phyloP scores from a whole-genome alignment of 1,284 basidiomycete genomes.

The Tylopilus orsonianus region DNA sequence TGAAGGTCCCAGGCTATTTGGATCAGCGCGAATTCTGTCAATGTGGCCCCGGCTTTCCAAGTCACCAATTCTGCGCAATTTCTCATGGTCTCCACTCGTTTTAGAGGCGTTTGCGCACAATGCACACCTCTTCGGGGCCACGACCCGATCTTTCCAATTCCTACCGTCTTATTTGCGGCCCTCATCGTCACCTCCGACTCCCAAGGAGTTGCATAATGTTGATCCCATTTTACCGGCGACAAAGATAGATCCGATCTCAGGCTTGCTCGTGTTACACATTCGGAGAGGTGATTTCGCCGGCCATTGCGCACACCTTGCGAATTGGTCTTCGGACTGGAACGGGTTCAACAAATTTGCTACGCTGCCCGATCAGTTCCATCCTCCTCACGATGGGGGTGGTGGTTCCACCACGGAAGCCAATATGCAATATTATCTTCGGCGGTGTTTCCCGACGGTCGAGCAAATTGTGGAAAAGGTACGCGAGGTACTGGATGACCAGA shows the following conservation, averaged over 20 bases:
- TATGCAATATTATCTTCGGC: slow-evolving; percentile 36
- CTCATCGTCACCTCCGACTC: slow-evolving; percentile 6
- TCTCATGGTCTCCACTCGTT: slow-evolving; percentile 49
- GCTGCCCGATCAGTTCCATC: slow-evolving; percentile 39
- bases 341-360: slow-evolving; percentile 47
- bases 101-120: slow-evolving; percentile 39
- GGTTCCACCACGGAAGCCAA: slow-evolving; percentile 32
- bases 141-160: slow-evolving; percentile 17
- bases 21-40: slow-evolving; percentile 42
- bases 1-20: slow-evolving; percentile 39
- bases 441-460: slow-evolving; percentile 49
- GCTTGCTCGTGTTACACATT: slow-evolving; percentile 38
- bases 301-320: slow-evolving; percentile 34
- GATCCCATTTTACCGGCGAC: slow-evolving; percentile 23
- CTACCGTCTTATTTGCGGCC: slow-evolving; percentile 27
- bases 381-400: slow-evolving; percentile 22
- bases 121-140: slow-evolving; percentile 32
- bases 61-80: slow-evolving; percentile 47
- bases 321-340: slow-evolving; percentile 34
- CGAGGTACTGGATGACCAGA: slow-evolving; percentile 36
- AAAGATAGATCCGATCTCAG: slow-evolving; percentile 27
- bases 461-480: slow-evolving; percentile 45
- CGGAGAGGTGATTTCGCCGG: slow-evolving; percentile 39
- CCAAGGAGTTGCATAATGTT: slow-evolving; percentile 26
- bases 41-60: slow-evolving; percentile 42